These are phyloP conservation scores for Ettlia oleoabundans DNA, from an alignment of 139 green algal species.

Conservation along the genomic window DNA sequence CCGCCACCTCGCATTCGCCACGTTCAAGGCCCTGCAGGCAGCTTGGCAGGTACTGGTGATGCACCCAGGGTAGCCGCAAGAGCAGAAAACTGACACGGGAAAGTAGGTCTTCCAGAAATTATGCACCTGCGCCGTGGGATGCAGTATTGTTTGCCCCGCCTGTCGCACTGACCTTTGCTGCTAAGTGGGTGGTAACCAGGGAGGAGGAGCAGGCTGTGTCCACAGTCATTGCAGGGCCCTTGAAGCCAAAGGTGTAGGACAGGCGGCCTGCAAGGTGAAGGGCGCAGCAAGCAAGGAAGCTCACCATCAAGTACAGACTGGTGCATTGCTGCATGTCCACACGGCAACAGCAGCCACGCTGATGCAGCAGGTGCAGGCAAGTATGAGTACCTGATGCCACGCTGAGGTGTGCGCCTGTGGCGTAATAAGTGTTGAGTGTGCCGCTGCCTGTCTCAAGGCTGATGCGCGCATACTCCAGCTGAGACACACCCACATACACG, in stretches of 20 bases:
- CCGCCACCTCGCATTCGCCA: conserved; percentile 49
- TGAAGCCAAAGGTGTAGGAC: conserved; percentile 76
- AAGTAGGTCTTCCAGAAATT: too few relatives aligned
- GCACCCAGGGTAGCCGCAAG: not conserved
- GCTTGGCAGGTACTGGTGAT: not conserved
- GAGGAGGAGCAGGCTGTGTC: conserved; percentile 89
- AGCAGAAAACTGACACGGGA: too few relatives aligned
- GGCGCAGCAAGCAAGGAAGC: conserved; percentile 72
- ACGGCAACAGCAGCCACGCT: conserved; percentile 54
- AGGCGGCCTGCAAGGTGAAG: conserved; percentile 71
- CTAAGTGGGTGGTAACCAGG: conserved; percentile 77
- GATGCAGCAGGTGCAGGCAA: not conserved
- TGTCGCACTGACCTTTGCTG: conserved; percentile 2
- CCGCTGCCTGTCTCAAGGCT: conserved; percentile 39
- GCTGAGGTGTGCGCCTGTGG: conserved; percentile 79
- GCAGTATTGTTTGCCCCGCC: not conserved
- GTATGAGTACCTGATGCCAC: conserved; percentile 54
- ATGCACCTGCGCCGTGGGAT: not conserved
- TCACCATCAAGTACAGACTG: conserved; percentile 46
- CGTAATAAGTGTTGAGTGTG: conserved; percentile 76
- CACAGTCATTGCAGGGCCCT: conserved; percentile 69
- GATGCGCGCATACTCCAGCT: conserved; percentile 79
- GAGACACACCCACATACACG: conserved; percentile 80
- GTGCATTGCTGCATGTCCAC: too few relatives aligned
- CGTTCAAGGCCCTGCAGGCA: conserved; percentile 31